Conservation (phyloP, 352 stramenopile species). For the Phytophthora fragariaefolia region DNA sequence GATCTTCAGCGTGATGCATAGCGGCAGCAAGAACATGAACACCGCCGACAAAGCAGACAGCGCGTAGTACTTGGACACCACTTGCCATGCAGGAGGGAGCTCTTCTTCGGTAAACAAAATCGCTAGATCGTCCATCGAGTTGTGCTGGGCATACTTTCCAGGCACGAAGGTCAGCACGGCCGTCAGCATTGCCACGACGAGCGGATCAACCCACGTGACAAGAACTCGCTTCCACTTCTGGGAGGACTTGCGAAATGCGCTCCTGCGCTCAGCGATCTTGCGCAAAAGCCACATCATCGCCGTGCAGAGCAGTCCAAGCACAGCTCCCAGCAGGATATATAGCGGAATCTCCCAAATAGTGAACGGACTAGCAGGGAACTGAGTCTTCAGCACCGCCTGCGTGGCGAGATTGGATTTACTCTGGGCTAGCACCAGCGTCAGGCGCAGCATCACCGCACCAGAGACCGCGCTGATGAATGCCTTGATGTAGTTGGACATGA, state of each 20-base stretch:
- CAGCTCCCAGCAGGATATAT: slow-evolving; percentile 60
- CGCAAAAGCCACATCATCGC: slow-evolving; percentile 70
- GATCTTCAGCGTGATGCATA: slow-evolving; percentile 85
- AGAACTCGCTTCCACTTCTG: slow-evolving; percentile 55
- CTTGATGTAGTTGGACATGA: slow-evolving; percentile 92
- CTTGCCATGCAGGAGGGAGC: slow-evolving; percentile 54
- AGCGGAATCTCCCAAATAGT: slow-evolving; percentile 79
- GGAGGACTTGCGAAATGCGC: slow-evolving; percentile 43
- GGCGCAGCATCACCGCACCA: slow-evolving; percentile 76
- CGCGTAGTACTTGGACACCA: slow-evolving; percentile 75
- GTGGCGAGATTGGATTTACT: slow-evolving; percentile 59
- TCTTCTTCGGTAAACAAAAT: slow-evolving; percentile 65
- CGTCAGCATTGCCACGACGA: slow-evolving; percentile 70
- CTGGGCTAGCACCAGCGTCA: slow-evolving; percentile 68
- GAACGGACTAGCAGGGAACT: slow-evolving; percentile 60
- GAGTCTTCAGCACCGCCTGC: slow-evolving; percentile 56
- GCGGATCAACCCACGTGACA: slow-evolving; percentile 71
- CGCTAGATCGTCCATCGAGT: slow-evolving; percentile 65
- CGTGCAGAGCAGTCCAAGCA: slow-evolving; percentile 66
- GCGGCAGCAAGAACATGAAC: slow-evolving; percentile 70
- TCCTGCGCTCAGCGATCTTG: slow-evolving; percentile 53
- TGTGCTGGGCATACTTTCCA: slow-evolving; percentile 63
- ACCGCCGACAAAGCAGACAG: slow-evolving; percentile 53
- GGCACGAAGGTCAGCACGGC: slow-evolving; percentile 76
- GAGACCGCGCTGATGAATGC: slow-evolving; percentile 87